These are phyloP conservation scores for Colletotrichum tamarilloi DNA, from an alignment of 2,329 filamentous ascomycete genomes.

Conservation along the genomic window DNA sequence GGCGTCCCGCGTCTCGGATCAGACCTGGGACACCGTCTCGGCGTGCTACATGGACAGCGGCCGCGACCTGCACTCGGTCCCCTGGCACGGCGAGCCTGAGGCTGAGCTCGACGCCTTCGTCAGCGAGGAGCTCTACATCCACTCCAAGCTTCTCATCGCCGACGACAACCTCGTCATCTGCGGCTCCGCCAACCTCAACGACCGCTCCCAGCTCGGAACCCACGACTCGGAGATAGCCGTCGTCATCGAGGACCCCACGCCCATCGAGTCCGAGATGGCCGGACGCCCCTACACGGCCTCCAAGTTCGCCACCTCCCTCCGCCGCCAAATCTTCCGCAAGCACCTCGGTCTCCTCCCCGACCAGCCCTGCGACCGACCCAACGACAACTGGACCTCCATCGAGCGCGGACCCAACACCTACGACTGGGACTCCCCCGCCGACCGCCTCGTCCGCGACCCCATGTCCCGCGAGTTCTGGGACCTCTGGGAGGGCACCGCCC, in stretches of 20 bases:
- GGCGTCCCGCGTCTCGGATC: constrained; percentile 64
- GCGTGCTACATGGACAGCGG: constrained; percentile 87
- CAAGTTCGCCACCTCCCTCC: constrained; percentile 81
- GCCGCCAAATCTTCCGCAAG: constrained; percentile 89
- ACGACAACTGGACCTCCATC: constrained; percentile 82
- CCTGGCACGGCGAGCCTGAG: constrained; percentile 66
- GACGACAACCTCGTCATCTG: constrained; percentile 87
- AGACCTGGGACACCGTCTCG: constrained; percentile 80
- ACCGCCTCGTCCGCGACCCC: constrained; percentile 79
- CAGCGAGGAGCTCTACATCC: constrained; percentile 71
- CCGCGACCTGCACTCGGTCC: constrained; percentile 70
- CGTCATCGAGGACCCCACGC: constrained; percentile 81
- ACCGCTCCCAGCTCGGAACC: constrained; percentile 79
- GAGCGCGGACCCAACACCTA: constrained; percentile 77
- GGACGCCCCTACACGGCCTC: constrained; percentile 78
- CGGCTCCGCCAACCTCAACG: constrained; percentile 72
- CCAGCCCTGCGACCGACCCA: constrained; percentile 74
- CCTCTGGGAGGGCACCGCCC: constrained; percentile 80
- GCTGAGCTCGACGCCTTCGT: constrained; percentile 71
- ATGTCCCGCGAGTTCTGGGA: constrained; percentile 74
- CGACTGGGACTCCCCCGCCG: constrained; percentile 75
- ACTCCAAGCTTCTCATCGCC: constrained; percentile 80
- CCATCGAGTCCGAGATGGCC: constrained; percentile 78
- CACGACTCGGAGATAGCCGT: constrained; percentile 94
- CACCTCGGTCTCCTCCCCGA: constrained; percentile 86